phyloP scores from a whole-genome alignment of 2,329 filamentous ascomycete species.

The Alternaria ethzedia region DNA sequence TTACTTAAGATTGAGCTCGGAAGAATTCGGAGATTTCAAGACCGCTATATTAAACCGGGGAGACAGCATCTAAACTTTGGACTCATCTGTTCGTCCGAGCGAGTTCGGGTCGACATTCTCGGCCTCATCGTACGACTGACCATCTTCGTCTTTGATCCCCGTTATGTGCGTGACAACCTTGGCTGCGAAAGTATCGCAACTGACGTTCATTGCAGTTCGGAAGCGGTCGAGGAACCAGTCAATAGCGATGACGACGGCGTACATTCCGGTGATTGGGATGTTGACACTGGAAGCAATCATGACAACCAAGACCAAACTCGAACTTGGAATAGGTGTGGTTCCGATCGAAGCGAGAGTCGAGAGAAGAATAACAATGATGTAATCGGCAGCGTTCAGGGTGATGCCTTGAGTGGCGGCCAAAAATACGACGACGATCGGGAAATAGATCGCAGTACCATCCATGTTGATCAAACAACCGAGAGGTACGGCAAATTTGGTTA shows the following conservation, averaged over 20 bases:
- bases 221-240: slow-evolving; percentile 65
- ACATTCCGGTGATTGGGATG: slow-evolving; percentile 58
- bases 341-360: slow-evolving; percentile 61
- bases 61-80: slow-evolving; percentile 1
- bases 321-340: slow-evolving; percentile 61
- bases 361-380: slow-evolving; percentile 58
- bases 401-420: slow-evolving; percentile 59
- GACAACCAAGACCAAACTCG: slow-evolving; percentile 59
- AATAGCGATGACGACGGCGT: slow-evolving; percentile 61
- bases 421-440: slow-evolving; percentile 61
- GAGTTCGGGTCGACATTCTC: slow-evolving; percentile 11
- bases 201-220: slow-evolving; percentile 60
- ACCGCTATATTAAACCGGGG: too few species aligned
- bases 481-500: slow-evolving; percentile 57
- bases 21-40: background rate
- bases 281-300: slow-evolving; percentile 59
- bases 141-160: slow-evolving; percentile 43
- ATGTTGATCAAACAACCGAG: slow-evolving; percentile 54
- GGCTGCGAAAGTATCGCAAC: slow-evolving; percentile 58
- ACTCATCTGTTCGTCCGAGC: slow-evolving; percentile 6
- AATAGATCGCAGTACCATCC: slow-evolving; percentile 60
- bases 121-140: slow-evolving; percentile 16
- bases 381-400: slow-evolving; percentile 52
- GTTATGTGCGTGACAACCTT: slow-evolving; percentile 51
- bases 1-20: background rate